Conservation (phyloP, 1,284 basidiomycete genomes). For the Austropuccinia psidii region DNA sequence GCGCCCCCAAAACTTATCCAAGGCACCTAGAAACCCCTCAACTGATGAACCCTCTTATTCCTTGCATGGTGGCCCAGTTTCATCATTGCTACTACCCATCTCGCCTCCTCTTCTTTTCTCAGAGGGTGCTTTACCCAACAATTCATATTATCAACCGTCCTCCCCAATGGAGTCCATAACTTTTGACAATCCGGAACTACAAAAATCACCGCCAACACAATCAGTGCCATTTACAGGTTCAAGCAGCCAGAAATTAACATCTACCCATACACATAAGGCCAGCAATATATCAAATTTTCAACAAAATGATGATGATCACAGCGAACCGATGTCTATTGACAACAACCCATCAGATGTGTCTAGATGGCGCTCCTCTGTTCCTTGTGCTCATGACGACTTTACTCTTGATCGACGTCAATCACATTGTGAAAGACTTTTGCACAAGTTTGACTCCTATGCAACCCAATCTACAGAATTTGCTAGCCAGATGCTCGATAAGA, state of each 20-base stretch:
- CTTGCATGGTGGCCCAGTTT: background rate
- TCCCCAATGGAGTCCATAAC: background rate
- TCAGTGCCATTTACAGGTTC: no score
- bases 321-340: background rate
- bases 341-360: background rate
- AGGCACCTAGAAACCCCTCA: background rate
- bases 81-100: no score
- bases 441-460: background rate
- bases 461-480: background rate
- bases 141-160: background rate
- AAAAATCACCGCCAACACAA: background rate
- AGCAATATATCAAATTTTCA: background rate
- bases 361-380: background rate
- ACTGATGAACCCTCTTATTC: background rate
- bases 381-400: background rate
- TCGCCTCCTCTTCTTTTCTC: conserved; percentile 17
- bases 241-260: no score
- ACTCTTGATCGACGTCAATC: background rate
- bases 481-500: background rate
- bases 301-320: background rate
- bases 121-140: background rate
- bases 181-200: background rate
- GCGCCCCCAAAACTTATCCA: background rate
- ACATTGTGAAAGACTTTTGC: background rate
- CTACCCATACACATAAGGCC: no score